These are phyloP conservation scores for Claviceps africana DNA, from an alignment of 2,329 filamentous ascomycete species.

Conservation along the genomic window DNA sequence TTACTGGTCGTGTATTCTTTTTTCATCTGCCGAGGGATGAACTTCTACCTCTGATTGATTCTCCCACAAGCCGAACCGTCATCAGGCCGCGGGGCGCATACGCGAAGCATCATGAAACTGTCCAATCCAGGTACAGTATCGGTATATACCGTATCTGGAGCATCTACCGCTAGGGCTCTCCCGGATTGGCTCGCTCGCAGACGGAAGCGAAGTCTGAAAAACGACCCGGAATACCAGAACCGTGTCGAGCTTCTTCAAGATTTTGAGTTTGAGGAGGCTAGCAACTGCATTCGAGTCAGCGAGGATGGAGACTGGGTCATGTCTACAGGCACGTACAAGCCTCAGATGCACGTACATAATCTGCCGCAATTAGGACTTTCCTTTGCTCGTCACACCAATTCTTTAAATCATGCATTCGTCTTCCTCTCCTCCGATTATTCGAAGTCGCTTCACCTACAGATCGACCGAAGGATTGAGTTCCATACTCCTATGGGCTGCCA, in stretches of 20 bases:
- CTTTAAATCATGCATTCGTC: slow-evolving; percentile 80
- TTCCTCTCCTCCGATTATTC: slow-evolving; percentile 83
- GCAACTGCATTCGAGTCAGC: slow-evolving; percentile 74
- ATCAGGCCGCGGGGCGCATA: neutral
- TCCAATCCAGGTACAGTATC: slow-evolving; percentile 70
- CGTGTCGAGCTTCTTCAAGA: slow-evolving; percentile 91
- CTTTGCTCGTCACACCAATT: slow-evolving; percentile 80
- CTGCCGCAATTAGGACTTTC: slow-evolving; percentile 88
- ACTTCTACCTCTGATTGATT: neutral
- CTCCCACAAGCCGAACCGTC: neutral
- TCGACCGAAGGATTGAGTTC: slow-evolving; percentile 81
- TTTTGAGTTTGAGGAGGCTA: slow-evolving; percentile 95
- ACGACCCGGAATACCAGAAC: slow-evolving; percentile 84
- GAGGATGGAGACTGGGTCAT: slow-evolving; percentile 97
- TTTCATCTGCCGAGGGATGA: neutral
- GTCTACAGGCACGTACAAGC: slow-evolving; percentile 68
- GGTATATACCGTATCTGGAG: slow-evolving; percentile 90
- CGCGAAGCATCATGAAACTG: slow-evolving; percentile 50
- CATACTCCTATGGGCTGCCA: slow-evolving; percentile 82
- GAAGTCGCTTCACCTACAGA: slow-evolving; percentile 87
- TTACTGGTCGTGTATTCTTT: neutral
- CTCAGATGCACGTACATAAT: slow-evolving; percentile 79
- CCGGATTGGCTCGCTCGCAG: slow-evolving; percentile 91
- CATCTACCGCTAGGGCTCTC: slow-evolving; percentile 70
- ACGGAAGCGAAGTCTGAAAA: slow-evolving; percentile 80